phyloP scores from a whole-genome alignment of 1,139 yeast genomes.

The Wickerhamomyces sp. region DNA sequence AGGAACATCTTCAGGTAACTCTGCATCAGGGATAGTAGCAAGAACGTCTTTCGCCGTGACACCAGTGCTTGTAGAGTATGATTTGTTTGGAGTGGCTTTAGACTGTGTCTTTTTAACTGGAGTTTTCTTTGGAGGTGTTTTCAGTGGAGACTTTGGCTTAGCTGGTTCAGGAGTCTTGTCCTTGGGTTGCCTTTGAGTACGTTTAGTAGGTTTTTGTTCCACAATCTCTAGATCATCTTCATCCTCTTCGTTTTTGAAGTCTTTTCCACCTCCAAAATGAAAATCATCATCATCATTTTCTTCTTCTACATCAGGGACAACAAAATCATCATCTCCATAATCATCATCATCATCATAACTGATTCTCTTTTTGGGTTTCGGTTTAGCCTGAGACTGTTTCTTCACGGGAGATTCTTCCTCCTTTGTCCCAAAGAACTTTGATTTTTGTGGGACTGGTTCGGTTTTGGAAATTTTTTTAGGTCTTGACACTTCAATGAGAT shows the following conservation, averaged over 20 bases:
- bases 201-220: slow-evolving; percentile 6
- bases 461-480: slow-evolving; percentile 8
- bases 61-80: slow-evolving; percentile 11
- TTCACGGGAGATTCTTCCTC: slow-evolving; percentile 1
- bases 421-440: slow-evolving; percentile 1
- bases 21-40: slow-evolving; percentile 63
- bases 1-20: slow-evolving; percentile 50
- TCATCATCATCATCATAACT: slow-evolving; percentile 3
- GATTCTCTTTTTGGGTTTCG: slow-evolving; percentile 1
- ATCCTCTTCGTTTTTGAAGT: slow-evolving; percentile 12
- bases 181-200: slow-evolving; percentile 1
- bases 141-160: slow-evolving; percentile 5
- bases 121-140: slow-evolving; percentile 7
- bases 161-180: slow-evolving; percentile 2
- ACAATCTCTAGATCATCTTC: slow-evolving; percentile 14
- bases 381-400: slow-evolving; percentile 3
- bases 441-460: slow-evolving; percentile 1
- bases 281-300: slow-evolving; percentile 15
- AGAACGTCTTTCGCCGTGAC: slow-evolving; percentile 50
- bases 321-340: slow-evolving; percentile 7
- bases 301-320: slow-evolving; percentile 15
- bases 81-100: not conserved
- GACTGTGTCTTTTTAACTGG: slow-evolving; percentile 1
- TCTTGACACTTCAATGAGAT: slow-evolving; percentile 11
- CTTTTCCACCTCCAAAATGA: slow-evolving; percentile 9